phyloP scores from a whole-genome alignment of 495 filamentous ascomycete genomes.

The Pseudevernia furfuracea region DNA sequence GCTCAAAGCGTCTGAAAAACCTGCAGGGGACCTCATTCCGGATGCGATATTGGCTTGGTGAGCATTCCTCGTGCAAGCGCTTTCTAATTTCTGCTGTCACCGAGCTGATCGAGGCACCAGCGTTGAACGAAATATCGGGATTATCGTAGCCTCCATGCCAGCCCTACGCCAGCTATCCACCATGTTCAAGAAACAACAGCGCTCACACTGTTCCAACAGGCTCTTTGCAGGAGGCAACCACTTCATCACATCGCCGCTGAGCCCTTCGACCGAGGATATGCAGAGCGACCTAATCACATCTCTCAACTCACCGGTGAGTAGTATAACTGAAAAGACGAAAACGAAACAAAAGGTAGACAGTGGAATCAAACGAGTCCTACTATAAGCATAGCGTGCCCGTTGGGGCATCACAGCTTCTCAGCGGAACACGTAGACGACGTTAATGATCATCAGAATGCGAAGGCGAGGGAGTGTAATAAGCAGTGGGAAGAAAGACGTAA shows the following conservation, averaged over 20 bases:
- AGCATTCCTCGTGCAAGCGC: background rate
- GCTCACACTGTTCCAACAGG: background rate
- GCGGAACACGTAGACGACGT: background rate
- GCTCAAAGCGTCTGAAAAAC: too few relatives aligned
- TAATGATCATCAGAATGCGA: background rate
- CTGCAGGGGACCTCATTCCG: background rate
- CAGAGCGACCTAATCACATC: background rate
- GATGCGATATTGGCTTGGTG: background rate
- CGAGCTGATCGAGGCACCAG: background rate
- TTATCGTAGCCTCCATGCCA: conserved; percentile 7
- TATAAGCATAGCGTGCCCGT: background rate
- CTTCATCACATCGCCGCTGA: background rate
- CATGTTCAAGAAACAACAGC: background rate
- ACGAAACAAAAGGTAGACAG: background rate
- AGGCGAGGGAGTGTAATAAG: background rate
- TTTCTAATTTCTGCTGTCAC: too few relatives aligned
- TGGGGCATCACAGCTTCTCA: background rate
- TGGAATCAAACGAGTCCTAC: background rate
- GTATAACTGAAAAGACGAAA: background rate
- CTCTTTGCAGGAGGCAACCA: background rate
- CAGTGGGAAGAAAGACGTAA: background rate
- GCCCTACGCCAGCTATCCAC: conserved; percentile 1
- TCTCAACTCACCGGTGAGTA: background rate
- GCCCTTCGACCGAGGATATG: background rate
- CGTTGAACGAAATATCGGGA: conserved; percentile 12